Evolutionary conservation across 768 basidiomycete genomes (phyloP).

Genomic region (Thelephora ganbajun): DNA sequence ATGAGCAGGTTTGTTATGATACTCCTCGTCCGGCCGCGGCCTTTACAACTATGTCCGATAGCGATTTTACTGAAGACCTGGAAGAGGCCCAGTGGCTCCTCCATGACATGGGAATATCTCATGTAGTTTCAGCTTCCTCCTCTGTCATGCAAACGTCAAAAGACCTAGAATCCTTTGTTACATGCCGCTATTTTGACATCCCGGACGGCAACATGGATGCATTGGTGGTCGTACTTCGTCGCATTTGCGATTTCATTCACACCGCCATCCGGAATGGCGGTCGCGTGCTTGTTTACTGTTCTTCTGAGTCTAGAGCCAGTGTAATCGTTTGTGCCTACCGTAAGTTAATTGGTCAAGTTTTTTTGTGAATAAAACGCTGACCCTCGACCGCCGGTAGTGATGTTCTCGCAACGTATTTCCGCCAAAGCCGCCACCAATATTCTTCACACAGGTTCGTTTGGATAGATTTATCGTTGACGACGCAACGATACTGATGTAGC

Average conservation of each 20-base stretch:
- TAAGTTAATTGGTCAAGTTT: conserved; percentile 14
- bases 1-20: conserved; percentile 29
- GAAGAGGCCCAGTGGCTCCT: conserved; percentile 37
- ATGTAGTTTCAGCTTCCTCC: conserved; percentile 42
- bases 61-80: conserved; percentile 43
- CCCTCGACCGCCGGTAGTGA: conserved; percentile 24
- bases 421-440: conserved; percentile 24
- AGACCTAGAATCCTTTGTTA: conserved; percentile 12
- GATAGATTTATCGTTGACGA: not conserved
- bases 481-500: not conserved
- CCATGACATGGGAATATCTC: conserved; percentile 35
- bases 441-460: conserved; percentile 30
- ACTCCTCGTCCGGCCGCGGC: not conserved
- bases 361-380: not conserved
- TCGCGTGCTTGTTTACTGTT: conserved; percentile 39
- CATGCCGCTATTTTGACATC: conserved; percentile 30
- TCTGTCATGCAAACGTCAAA: conserved; percentile 24
- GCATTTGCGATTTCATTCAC: conserved; percentile 30
- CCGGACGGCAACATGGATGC: conserved; percentile 23
- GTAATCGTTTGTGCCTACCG: conserved; percentile 38
- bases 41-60: conserved; percentile 10
- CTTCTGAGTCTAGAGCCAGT: conserved; percentile 40
- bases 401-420: conserved; percentile 25
- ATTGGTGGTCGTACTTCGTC: conserved; percentile 31
- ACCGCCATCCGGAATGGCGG: conserved; percentile 27